Base-by-base conservation (phyloP, 441 rosid genomes). In the Raphanus hybrid region DNA sequence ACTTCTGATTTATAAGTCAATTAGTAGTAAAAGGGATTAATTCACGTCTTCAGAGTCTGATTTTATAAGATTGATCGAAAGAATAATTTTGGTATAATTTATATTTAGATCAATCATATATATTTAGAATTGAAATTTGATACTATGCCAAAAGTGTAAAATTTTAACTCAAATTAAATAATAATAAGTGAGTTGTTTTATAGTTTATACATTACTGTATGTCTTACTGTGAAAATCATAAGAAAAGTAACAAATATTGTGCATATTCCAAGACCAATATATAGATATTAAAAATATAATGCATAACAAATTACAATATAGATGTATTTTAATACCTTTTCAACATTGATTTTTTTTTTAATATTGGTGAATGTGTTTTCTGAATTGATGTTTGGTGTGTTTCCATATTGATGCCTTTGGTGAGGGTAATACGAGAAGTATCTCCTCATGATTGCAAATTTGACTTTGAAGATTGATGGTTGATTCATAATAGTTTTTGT, bases 401-500 rank as follows among this genome's bases (percentile, higher is more conserved):
- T 72, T 43, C 77, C 77, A 67, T 78, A 67, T 73, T 59, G 77
- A 67, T 78, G 64, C 77, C n/a, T 20, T 66, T 57, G 29, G 76
- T 71, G 72, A 71, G 23, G n/a, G 55, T 3, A 71, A 64, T 37
- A 62, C 14, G 50, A 71, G 72, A 77, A 55, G 73, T 23, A 72
- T 59, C 77, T 34, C 57, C 73, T 35, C 41, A 71, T 78, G 54
- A 72, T 72, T 72, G 73, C 73, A 67, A 15, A 60, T 59, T 67
- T 72, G 81, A 78, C 73, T 72, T 72, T 50, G 11, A 67, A 78
- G 65, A 59, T 26, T 50, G 27, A 72, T 69, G 65, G 52, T 78
- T 67, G 74, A 52, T 78, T 57, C 59, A 37, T 54, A 72, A 59
- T 35, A 14, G 48, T 78, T 64, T 63, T 58, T 37, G 55, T 35